Evolutionary conservation across 331 rosid genomes (phyloP), one percentile per base, ranked within the genome.

Genomic region (Saraca asoca): DNA sequence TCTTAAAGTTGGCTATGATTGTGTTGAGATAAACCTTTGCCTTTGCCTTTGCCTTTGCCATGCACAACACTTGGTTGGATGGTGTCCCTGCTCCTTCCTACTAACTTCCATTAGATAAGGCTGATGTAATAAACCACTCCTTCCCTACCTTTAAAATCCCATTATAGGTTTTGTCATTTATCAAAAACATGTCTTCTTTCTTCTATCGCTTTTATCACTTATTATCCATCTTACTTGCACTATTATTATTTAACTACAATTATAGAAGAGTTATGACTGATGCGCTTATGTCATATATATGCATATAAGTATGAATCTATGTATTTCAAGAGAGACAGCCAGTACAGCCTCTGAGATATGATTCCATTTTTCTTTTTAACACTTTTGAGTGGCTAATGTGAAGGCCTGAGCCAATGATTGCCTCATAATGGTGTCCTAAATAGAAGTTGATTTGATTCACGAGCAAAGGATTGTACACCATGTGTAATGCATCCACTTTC

Each of bases 41-140:
- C n/a, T n/a, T n/a, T n/a, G n/a, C 31, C 31, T 24, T 24, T 24
- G 31, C 2, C 31, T 24, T 24, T 24, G 62, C 73, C 81, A 71
- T 76, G 85, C 79, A 76, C 58, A 72, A 70, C 38, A 43, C 69
- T 35, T 76, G 84, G 75, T 80, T 73, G 72, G 75, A 59, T 58
- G 57, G 45, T 66, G 70, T 74, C 58, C 56, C 5, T 58, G 42
- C 49, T 73, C 24, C 5, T 48, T 68, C 68, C 69, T 70, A 62
- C 67, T 60, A 56, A 51, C 72, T 56, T 62, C 58, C 70, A 50
- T 17, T 58, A 24, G 77, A 70, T 76, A 80, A 81, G 81, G 64
- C 18, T 72, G 85, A 81, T 81, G 85, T 33, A 73, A 81, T 73
- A 31, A 44, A 64, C 82, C 85, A 69, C 85, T 81, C 64, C 56